Conservation (phyloP, 2,329 filamentous ascomycete genomes). For the Aureobasidium sp. region DNA sequence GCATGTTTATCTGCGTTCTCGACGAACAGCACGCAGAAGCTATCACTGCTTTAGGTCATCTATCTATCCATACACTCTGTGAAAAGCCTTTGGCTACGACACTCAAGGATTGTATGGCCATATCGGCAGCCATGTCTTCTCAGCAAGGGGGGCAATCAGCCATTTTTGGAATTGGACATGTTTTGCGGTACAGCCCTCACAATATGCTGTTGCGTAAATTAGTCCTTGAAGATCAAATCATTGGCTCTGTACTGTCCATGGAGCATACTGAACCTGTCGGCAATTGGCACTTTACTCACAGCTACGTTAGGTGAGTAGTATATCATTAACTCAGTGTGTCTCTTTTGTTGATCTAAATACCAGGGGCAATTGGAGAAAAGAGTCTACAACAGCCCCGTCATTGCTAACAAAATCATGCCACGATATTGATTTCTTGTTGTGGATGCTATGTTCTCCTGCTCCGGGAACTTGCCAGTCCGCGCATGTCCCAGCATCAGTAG, state of each 20-base stretch:
- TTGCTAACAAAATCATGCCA: conserved; percentile 94
- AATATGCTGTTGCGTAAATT: conserved; percentile 78
- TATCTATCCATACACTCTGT: conserved; percentile 76
- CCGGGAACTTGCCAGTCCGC: conserved; percentile 37
- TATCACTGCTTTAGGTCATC: conserved; percentile 62
- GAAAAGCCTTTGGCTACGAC: conserved; percentile 89
- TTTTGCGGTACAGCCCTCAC: conserved; percentile 86
- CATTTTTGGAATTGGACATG: conserved; percentile 89
- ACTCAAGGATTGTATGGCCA: conserved; percentile 68
- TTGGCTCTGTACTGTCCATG: conserved; percentile 79
- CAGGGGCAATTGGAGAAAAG: conserved; percentile 85
- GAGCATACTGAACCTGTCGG: conserved; percentile 93
- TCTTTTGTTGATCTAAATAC: not conserved
- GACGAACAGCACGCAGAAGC: conserved; percentile 86
- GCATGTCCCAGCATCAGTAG: conserved; percentile 69
- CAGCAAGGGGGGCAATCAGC: conserved; percentile 25
- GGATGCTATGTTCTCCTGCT: conserved; percentile 74
- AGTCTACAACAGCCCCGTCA: conserved; percentile 67
- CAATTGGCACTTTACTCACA: conserved; percentile 92
- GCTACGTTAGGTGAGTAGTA: conserved; percentile 60
- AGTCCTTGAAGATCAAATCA: conserved; percentile 63
- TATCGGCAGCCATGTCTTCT: conserved; percentile 53
- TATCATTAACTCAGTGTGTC: not conserved
- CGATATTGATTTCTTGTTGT: conserved; percentile 87
- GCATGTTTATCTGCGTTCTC: conserved; percentile 65